Evolutionary conservation across 2,329 filamentous ascomycete species (phyloP).

Genomic region (Fusarium nematophilum): DNA sequence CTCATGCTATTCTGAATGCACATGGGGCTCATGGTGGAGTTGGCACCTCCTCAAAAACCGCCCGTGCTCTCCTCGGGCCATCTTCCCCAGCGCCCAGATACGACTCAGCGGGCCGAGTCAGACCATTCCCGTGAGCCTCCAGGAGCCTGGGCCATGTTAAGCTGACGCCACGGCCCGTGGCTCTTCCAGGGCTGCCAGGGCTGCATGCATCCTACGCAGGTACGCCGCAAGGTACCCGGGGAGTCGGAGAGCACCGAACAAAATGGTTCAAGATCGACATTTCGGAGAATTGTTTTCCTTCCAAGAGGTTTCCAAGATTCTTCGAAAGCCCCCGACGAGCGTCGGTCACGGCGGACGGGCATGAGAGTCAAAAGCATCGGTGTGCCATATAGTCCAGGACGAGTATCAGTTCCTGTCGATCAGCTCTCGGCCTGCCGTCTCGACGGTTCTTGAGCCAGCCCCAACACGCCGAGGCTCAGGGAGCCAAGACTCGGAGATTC

Average conservation of each 20-base stretch:
- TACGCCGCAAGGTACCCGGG: no score
- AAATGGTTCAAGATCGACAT: slow-evolving; percentile 13
- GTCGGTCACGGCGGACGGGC: no score
- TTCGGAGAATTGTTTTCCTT: slow-evolving; percentile 10
- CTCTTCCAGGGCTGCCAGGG: no score
- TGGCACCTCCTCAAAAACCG: slow-evolving; percentile 4
- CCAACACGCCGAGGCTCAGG: no score
- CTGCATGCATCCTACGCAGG: slow-evolving; percentile 1
- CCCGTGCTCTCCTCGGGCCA: slow-evolving; percentile 7
- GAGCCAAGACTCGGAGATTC: no score
- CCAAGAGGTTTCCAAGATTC: slow-evolving; percentile 6
- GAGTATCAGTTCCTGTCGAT: no score
- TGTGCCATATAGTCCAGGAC: no score
- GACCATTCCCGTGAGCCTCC: slow-evolving; percentile 26
- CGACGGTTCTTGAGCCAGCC: no score
- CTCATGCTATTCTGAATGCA: no score
- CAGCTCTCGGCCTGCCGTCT: no score
- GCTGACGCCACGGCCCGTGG: neutral
- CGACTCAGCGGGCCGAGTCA: slow-evolving; percentile 17
- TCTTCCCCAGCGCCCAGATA: neutral
- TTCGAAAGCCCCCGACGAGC: no score
- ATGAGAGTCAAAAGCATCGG: no score
- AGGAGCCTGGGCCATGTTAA: slow-evolving; percentile 11
- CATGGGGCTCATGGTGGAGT: slow-evolving; percentile 17
- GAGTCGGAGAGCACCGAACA: slow-evolving; percentile 5